Base-by-base conservation (phyloP, 2,329 filamentous ascomycete species). In the Fusarium aywerte region DNA sequence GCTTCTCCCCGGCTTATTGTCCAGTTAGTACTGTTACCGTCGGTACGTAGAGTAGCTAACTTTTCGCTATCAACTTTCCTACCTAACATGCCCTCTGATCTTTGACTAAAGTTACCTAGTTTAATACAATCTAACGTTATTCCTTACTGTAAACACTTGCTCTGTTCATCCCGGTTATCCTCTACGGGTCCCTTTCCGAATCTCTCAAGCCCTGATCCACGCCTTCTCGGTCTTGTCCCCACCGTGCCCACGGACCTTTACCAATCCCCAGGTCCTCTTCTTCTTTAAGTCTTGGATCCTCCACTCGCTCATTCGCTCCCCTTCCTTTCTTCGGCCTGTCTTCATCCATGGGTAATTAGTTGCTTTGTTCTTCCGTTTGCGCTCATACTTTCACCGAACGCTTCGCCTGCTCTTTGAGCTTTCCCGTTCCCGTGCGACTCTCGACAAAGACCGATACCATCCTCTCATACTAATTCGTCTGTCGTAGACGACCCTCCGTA, bases 191-290 rank as follows among this genome's bases (percentile, higher is more conserved):
- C 40, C 27, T 49, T 44, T 31, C 27, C 32, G 45, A 49, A 27
- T 27, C 21, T 25, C 32, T 49, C 23, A 21, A 36, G 50, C 59
- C 63, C 65, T 65, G 58, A 61, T 33, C 61, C 60, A 62, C 53
- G 52, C 44, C 62, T 47, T 44, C 52, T 48, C 45, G 38, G 43
- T 6, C 21, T 42, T n/a, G 32, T 49, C 32, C 38, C 45, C 45
- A 49, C 65, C 52, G 61, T 58, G 48, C 65, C 65, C 65, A 58
- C 60, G 61, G 60, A 55, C 63, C 65, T 64, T 43, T 55, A 44
- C 61, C 65, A 68, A 60, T 68, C 65, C 65, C 60, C 65, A 68
- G 65, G 58, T 60, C 58, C 29, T 62, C 65, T 50, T 43, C 44
- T 59, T 47, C 44, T 52, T 58, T 33, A 60, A 40, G 64, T 53